Percentiles rank a stretch among this genome's conserved stretches.
Conservation (phyloP, 2,329 filamentous ascomycete genomes). For the Aquanectria penicillioides region DNA sequence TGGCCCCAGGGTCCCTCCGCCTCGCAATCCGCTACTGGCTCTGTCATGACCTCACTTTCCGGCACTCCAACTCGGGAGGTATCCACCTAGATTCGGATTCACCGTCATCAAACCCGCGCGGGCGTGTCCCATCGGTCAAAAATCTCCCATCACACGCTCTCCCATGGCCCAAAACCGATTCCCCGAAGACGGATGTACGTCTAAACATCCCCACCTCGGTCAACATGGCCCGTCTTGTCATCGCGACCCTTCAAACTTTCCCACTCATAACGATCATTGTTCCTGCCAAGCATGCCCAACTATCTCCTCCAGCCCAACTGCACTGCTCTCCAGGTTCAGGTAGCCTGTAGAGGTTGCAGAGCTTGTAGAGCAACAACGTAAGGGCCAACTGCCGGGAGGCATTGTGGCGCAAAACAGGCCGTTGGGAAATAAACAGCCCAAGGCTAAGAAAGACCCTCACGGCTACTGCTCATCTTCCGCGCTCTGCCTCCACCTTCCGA, state of each 20-base stretch:
- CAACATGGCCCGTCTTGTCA: conserved; percentile 1
- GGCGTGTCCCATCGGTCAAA: background rate
- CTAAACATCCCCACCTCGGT: conserved; percentile 8
- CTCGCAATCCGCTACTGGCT: too few relatives aligned
- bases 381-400: too few relatives aligned
- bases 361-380: too few relatives aligned
- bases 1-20: conserved; percentile 6
- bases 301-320: background rate
- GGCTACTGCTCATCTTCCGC: too few relatives aligned
- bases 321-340: too few relatives aligned
- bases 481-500: background rate
- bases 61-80: too few relatives aligned
- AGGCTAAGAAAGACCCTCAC: too few relatives aligned
- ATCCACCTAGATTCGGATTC: background rate
- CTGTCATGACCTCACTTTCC: too few relatives aligned
- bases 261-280: conserved; percentile 10
- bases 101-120: background rate
- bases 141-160: background rate
- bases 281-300: background rate
- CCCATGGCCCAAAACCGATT: background rate
- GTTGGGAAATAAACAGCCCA: too few relatives aligned
- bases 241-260: conserved; percentile 14
- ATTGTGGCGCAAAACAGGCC: too few relatives aligned
- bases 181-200: background rate
- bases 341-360: too few relatives aligned